Percentiles rank a stretch among this genome's conserved stretches.
These are phyloP conservation scores for Teunomyces panamensis DNA, from an alignment of 805 yeast genomes.

Conservation along the genomic window DNA sequence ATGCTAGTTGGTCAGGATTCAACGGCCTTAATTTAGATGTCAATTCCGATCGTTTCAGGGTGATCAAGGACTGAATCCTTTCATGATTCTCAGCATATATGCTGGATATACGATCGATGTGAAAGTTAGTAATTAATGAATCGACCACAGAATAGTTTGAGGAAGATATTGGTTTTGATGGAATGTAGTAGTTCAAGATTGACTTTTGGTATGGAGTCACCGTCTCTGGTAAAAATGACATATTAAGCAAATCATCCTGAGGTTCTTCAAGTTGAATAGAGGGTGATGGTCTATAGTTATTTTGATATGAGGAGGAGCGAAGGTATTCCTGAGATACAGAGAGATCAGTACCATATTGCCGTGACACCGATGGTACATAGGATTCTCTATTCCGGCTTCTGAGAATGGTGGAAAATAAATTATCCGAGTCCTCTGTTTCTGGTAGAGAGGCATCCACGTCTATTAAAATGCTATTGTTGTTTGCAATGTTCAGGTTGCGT, in stretches of 20 bases:
- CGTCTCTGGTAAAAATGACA: not conserved
- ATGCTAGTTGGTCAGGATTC: conserved; percentile 21
- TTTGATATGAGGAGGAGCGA: conserved; percentile 22
- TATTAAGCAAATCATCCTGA: conserved; percentile 3
- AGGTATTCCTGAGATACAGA: conserved; percentile 11
- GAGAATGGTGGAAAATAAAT: not conserved
- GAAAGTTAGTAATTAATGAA: conserved; percentile 12
- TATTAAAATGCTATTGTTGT: conserved; percentile 10
- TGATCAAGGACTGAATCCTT: conserved; percentile 2
- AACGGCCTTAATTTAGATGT: conserved; percentile 20
- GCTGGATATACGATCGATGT: conserved; percentile 8
- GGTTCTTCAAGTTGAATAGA: not conserved
- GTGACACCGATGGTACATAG: not conserved
- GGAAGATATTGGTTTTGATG: conserved; percentile 26
- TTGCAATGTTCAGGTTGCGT: not conserved
- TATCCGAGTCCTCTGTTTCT: not conserved
- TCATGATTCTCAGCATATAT: conserved; percentile 12
- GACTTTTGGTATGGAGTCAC: conserved; percentile 19
- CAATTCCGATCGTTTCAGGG: conserved; percentile 3
- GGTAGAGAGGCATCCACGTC: conserved; percentile 4
- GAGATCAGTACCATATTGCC: conserved; percentile 38
- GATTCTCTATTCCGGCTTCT: not conserved
- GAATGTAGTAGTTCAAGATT: conserved; percentile 10
- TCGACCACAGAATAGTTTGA: conserved; percentile 27
- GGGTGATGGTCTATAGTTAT: conserved; percentile 32